Base-by-base conservation (phyloP, 768 basidiomycete genomes). In the Filobasidium wieringae region DNA sequence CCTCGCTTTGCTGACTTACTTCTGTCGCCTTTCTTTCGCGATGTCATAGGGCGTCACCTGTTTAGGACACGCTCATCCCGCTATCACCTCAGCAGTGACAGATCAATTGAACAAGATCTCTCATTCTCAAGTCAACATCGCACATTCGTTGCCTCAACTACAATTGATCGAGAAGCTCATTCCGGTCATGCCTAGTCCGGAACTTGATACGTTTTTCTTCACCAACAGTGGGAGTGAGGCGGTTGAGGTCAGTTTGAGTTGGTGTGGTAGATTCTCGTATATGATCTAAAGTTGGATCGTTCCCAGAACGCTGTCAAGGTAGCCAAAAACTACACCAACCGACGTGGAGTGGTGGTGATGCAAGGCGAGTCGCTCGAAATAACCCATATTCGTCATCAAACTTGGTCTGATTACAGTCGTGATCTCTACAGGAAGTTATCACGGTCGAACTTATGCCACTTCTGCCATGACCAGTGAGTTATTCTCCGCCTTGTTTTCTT, bases 171-270 rank as follows among this genome's bases (percentile, higher is more conserved):
- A 93, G 72, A 80, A 80, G 55, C 79, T 96, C 7, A 75, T 93
- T 12, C 87, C 90, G 0, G 76, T 86, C 58, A 91, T 97, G 90
- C 92, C 92, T 1, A 77, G 92, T 74, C 79, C 83, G 0, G 91
- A 89, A 1, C 79, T 97, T 31, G 86, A 93, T 72, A 88, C 88
- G 26, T 96, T 96, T 80, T 95, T 91, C 80, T 88, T 95, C 75
- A 88, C 87, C 86, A 96, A 88, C 77, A 92, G 90, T 1, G 93
- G 93, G 2, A 84, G 88, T 0, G 93, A 97, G 73, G 93, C 91
- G 1, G 80, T 90, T 41, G 60, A 61, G 43, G 43, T 47, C 14
- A 47, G 43, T 47, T 14, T 14, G 14, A 17, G 43, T 19, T 14
- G 43, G 41, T 43, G 15, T 9, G 15, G 11, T 7, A 19, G 41